Base-by-base conservation (phyloP, 208 protist species). In the Trypanosoma melophagium region DNA sequence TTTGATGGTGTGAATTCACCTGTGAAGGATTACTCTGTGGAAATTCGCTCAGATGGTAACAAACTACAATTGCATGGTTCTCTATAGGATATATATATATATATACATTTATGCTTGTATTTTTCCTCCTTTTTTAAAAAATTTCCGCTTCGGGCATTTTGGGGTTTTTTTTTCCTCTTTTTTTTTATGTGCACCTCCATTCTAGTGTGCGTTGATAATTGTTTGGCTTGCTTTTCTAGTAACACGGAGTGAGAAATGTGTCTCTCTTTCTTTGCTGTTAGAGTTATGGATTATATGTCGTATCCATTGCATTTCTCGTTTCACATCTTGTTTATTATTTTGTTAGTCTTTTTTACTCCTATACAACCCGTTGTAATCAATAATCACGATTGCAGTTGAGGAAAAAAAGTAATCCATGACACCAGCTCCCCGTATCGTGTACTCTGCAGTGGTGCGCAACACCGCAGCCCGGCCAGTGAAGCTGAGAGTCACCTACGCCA, bases 11-110 rank as follows among this genome's bases (percentile, higher is more conserved):
- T 76, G 3, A 22, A 45, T 16, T 69, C 61, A 4, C 71, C 71
- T 12, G 65, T 69, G 44, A 62, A 61, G 65, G 63, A 76, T 44
- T 70, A 76, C 49, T 31, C 19, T 4, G 7, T 76, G 40, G 71
- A 66, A 28, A 71, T 76, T 65, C 31, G 58, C 22, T 21, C 24
- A 17, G 19, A 55, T 8, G 64, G 28, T 14, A 45, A 24, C n/a
- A 21, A 1, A 28, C 31, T 57, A 3, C 14, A 66, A 19, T 28
- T 76, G 16, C 38, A 44, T 28, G 69, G 58, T 40, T 9, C 52
- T 16, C 50, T 55, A 54, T 47, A 50, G 50, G 14, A 61, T 0
- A 56, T 41, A 71, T 41, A 49, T 51, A 71, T 5, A 50, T 60
- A n/a, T 59, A 7, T 25, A n/a, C 19, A 5, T 35, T 1, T 7